Evolutionary conservation across 2,329 filamentous ascomycete species (phyloP).

Genomic region (Penicillium sp.): DNA sequence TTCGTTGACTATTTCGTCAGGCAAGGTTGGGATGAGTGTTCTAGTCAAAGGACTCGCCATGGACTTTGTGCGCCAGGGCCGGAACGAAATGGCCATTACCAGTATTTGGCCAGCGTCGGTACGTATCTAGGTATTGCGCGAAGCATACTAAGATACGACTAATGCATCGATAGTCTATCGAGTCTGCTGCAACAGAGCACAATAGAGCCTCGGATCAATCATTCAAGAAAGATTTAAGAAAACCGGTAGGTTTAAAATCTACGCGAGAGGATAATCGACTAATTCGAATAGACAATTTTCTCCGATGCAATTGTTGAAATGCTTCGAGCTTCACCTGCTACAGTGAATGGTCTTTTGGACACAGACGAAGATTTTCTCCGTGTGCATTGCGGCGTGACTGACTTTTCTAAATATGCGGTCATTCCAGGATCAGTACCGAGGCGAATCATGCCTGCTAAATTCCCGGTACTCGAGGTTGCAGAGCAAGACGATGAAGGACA

Average conservation of each 20-base stretch:
- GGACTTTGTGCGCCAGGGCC: constrained; percentile 66
- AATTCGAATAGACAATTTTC: constrained; percentile 54
- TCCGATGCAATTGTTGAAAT: constrained; percentile 73
- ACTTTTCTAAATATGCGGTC: constrained; percentile 69
- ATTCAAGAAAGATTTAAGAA: constrained; percentile 57
- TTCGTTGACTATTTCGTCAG: constrained; percentile 25
- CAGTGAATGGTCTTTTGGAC: constrained; percentile 65
- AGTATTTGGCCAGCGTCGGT: constrained; percentile 77
- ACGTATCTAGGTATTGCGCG: constrained; percentile 27
- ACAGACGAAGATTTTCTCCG: constrained; percentile 78
- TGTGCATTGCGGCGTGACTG: constrained; percentile 55
- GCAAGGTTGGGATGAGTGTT: constrained; percentile 76
- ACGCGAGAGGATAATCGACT: constrained; percentile 5
- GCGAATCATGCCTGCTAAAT: constrained; percentile 67
- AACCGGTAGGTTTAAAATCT: constrained; percentile 41
- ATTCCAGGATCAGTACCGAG: constrained; percentile 58
- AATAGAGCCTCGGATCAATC: constrained; percentile 44
- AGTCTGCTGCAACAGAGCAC: constrained; percentile 65
- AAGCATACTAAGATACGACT: background rate
- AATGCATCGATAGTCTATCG: constrained; percentile 49
- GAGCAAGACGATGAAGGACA: constrained; percentile 77
- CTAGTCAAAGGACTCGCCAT: constrained; percentile 75
- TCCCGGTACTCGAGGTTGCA: constrained; percentile 65
- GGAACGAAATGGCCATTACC: constrained; percentile 65
- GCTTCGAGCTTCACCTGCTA: constrained; percentile 52